Evolutionary conservation across 306 rosid genomes (phyloP), one percentile per base, ranked within the genome.

Genomic region (Carpinus viminea): DNA sequence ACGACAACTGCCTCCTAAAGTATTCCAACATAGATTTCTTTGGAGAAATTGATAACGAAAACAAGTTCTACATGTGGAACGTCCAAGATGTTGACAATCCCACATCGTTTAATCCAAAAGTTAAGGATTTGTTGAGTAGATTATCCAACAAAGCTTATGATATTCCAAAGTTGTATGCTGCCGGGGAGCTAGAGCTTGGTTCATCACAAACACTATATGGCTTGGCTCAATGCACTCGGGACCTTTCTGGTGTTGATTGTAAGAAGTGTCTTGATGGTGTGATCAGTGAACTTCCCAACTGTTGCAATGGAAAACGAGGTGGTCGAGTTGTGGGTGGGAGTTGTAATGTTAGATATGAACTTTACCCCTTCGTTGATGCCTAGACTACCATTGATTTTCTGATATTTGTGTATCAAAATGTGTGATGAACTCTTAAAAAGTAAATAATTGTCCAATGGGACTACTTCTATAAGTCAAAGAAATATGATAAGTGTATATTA

Each of bases 291-390:
- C 48, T 64, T 43, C 78, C 83, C 7, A 68, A 62, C 34, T 73
- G 48, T 68, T 73, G 82, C 48, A 73, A 77, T 24, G 82, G 82
- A 57, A 82, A 78, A 68, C 56, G 57, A 57, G 82, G 79, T 47
- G 82, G 76, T 13, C 2, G 79, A 17, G 60, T 73, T 48, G 73
- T 78, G 38, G 76, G 79, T 56, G 86, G 86, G 41, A 82, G 73
- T 57, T 82, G 79, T 54, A 66, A 78, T 51, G 79, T 78, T 36
- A 82, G 82, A 82, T 82, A 78, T 68, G 81, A 82, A 66, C 16
- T 81, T 12, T 81, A 81, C 74, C 78, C 78, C 56, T 41, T 81
- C 64, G 60, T 81, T 71, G 81, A 61, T 28, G 62, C 34, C 34
- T 31, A 31, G 34, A 2, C 34, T 31, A 2, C 34, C 34, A 31